Evolutionary conservation across 352 stramenopile genomes (phyloP).

Genomic region (Phytophthora hibernalis): DNA sequence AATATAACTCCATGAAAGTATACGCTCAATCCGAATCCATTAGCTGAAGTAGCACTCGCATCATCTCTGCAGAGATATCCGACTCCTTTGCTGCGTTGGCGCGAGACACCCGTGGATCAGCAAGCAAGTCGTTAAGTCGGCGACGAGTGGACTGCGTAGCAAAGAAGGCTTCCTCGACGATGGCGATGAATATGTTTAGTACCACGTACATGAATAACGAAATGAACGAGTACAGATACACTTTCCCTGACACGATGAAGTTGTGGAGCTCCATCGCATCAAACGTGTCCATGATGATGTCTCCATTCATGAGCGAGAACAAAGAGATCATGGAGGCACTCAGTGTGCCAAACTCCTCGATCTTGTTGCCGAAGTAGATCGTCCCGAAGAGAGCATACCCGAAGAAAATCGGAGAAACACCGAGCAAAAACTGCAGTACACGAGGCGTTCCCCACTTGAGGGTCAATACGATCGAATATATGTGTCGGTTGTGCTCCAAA

Average conservation of each 20-base stretch:
- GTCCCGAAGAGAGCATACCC: conserved; percentile 91
- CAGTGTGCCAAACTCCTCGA: conserved; percentile 78
- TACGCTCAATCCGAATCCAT: conserved; percentile 43
- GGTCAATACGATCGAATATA: conserved; percentile 93
- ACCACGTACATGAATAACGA: conserved; percentile 94
- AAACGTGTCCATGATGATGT: conserved; percentile 92
- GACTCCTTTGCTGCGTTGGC: conserved; percentile 47
- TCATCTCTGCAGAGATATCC: conserved; percentile 65
- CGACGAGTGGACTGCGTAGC: conserved; percentile 72
- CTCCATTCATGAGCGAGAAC: conserved; percentile 92
- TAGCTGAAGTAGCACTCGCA: conserved; percentile 55
- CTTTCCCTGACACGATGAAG: conserved; percentile 70
- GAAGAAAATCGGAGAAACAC: conserved; percentile 89
- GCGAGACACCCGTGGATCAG: conserved; percentile 49
- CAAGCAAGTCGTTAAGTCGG: conserved; percentile 68
- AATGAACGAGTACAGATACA: conserved; percentile 92
- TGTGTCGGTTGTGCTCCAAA: conserved; percentile 85
- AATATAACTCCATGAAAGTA: conserved; percentile 23
- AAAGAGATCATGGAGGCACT: conserved; percentile 80
- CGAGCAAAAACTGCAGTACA: conserved; percentile 88
- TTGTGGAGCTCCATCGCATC: conserved; percentile 78
- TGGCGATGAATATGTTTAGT: conserved; percentile 93
- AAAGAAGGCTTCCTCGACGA: conserved; percentile 93
- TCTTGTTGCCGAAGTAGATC: conserved; percentile 88
- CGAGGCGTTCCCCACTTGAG: conserved; percentile 81